Conservation (phyloP, 2,329 filamentous ascomycete species). For the Chrysoporthe austroafricana region DNA sequence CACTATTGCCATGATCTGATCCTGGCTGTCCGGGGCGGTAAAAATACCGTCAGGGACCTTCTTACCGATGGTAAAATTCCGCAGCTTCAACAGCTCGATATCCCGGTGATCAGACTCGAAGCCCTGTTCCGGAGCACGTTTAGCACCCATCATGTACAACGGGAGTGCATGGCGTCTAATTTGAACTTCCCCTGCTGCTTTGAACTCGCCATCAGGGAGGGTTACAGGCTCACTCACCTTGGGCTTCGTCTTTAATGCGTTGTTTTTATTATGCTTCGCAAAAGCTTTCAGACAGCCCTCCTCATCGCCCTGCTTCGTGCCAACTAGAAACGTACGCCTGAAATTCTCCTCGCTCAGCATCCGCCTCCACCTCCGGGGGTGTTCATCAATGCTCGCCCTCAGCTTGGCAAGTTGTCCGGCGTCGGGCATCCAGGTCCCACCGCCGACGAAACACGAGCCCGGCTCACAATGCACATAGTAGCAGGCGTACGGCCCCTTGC, state of each 20-base stretch:
- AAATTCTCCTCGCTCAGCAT: conserved; percentile 66
- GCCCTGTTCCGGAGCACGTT: conserved; percentile 54
- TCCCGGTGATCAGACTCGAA: conserved; percentile 76
- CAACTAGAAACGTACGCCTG: conserved; percentile 66
- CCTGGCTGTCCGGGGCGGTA: conserved; percentile 63
- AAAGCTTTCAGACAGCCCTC: conserved; percentile 72
- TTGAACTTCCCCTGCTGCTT: background rate
- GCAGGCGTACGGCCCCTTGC: conserved; percentile 84
- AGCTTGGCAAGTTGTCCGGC: conserved; percentile 66
- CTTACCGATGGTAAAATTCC: conserved; percentile 75
- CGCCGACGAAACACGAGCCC: conserved; percentile 72
- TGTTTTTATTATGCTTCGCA: conserved; percentile 68
- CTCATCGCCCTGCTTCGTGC: conserved; percentile 53
- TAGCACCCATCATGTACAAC: conserved; percentile 17
- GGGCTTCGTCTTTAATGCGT: conserved; percentile 82
- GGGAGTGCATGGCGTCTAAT: background rate
- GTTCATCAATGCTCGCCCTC: conserved; percentile 74
- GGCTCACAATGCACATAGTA: conserved; percentile 89
- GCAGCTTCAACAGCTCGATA: conserved; percentile 78
- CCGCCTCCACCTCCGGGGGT: conserved; percentile 70
- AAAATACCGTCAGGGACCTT: conserved; percentile 70
- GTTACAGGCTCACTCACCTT: conserved; percentile 61
- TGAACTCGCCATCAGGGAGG: background rate
- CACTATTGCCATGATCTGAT: conserved; percentile 67
- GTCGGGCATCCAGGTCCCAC: conserved; percentile 82